Evolutionary conservation across 495 filamentous ascomycete genomes (phyloP), one percentile per base, ranked within the genome.

Genomic region (Lepidopterella palustris): DNA sequence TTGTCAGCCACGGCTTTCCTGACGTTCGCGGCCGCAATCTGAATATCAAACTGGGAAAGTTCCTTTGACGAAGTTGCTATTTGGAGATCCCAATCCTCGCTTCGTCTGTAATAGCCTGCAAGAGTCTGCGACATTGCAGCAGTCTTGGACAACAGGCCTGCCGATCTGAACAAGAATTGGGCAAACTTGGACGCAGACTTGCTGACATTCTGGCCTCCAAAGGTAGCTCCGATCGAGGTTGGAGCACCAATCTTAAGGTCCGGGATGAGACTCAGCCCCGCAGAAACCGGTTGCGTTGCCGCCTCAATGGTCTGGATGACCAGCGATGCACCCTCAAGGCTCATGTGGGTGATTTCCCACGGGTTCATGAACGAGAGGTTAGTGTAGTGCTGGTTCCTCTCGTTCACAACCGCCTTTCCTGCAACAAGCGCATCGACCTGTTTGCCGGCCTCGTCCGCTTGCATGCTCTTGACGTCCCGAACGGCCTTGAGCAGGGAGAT

Each of bases 11-110:
- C 45, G 2, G 51, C 21, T 13, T 70, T 26, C 8, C 68, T 66
- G 4, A 53, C 42, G 45, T 63, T 35, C 26, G 60, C 49, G 1
- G 54, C 52, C 9, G 31, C 51, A 39, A 76, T 71, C 31, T 35
- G 31, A 6, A 15, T 15, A 15, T 35, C 31, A 35, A 35, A 35
- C 31, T 35, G 31, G 6, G 6, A 6, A 15, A 35, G 31, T 15
- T 35, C 31, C 6, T 15, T 15, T 6, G 6, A 6, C 6, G 31
- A 6, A 35, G 15, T 35, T 6, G 6, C 15, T 15, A 6, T 35
- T 15, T 35, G 31, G 31, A 35, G 31, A 35, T 35, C 31, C 31
- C 31, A 35, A 6, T 35, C 31, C 6, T 35, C 31, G 6, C 15
- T 35, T 6, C 31, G 31, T 6, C 15, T 6, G 6, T 35, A 15